These are phyloP conservation scores for Penicillium lividum DNA, from an alignment of 495 filamentous ascomycete genomes.

Conservation along the genomic window DNA sequence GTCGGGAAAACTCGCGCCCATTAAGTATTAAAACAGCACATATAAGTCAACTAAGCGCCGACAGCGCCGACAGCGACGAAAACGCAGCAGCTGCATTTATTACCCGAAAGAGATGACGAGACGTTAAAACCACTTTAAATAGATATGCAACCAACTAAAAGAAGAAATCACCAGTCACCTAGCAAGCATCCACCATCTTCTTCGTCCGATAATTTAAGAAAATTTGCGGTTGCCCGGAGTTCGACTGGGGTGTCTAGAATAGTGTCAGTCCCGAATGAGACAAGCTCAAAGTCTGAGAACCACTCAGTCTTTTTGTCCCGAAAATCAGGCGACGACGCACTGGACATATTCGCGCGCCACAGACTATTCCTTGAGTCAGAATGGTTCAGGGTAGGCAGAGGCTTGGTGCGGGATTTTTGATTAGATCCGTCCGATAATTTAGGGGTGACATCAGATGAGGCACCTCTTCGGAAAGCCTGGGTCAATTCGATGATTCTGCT, in stretches of 20 bases:
- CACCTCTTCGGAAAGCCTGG: not conserved
- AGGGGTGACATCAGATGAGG: not conserved
- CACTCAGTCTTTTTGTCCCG: not conserved
- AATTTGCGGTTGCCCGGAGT: not conserved
- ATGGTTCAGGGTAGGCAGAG: not conserved
- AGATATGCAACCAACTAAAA: not conserved
- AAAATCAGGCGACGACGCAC: conserved; percentile 4
- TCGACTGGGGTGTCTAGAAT: not conserved
- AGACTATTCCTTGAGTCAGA: conserved; percentile 1
- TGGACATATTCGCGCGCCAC: conserved; percentile 5
- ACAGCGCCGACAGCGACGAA: not conserved
- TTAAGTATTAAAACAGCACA: not conserved
- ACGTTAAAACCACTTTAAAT: not conserved
- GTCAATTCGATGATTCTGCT: not conserved
- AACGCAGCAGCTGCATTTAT: not conserved
- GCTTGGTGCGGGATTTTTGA: not conserved
- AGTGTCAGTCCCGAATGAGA: not conserved
- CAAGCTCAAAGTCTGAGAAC: not conserved
- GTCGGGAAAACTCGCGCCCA: not conserved
- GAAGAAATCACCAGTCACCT: not conserved
- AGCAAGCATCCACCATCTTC: not conserved
- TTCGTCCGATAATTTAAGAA: not conserved
- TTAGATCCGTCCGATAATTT: not conserved
- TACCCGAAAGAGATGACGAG: not conserved
- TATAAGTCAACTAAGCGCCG: not conserved